Evolutionary conservation across 176 grass and related monocot species (phyloP), one percentile per base, ranked within the genome.

Genomic region (Typha latifolia): DNA sequence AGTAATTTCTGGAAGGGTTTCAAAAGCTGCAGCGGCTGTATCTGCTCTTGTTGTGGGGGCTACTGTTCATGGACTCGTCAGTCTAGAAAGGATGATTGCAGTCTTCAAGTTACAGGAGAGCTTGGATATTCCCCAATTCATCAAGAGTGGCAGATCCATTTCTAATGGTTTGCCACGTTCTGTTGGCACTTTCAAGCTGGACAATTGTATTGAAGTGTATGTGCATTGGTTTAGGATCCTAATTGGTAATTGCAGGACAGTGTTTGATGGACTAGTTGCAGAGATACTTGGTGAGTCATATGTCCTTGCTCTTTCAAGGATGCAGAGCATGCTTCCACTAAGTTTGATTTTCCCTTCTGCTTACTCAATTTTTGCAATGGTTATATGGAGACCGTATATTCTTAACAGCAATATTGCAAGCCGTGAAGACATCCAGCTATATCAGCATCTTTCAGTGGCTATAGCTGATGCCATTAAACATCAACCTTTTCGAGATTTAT

Each of bases 291-390:
- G 95, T 15, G 95, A 99, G 48, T 71, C 83, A 18, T 99, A 94
- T 79, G 63, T 90, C 55, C 71, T 99, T 68, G 85, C 89, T 80
- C 79, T 99, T n/a, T 93, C 74, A 52, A 93, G 95, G 47, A 90
- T 99, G 81, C 95, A 99, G 72, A 83, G 78, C 47, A 73, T 77
- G 61, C 84, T 99, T 78, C 84, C 89, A 68, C 64, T 99, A 47
- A 89, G 48, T 74, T 76, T 85, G 62, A 68, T 90, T 52, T 76
- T 99, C 64, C 81, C 89, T 84, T 79, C 89, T 68, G 73, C 89
- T 23, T 99, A 99, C 77, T 90, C 95, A 32, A 81, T 99, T 69
- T 99, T 99, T 78, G 95, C 86, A 69, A 85, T 94, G 81, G 84
- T 90, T 32, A 85, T 90, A 78, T 99, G 95, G 95, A 93, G 74